Conservation (phyloP, 305 asterid genomes). For the Fraxinus nigra region DNA sequence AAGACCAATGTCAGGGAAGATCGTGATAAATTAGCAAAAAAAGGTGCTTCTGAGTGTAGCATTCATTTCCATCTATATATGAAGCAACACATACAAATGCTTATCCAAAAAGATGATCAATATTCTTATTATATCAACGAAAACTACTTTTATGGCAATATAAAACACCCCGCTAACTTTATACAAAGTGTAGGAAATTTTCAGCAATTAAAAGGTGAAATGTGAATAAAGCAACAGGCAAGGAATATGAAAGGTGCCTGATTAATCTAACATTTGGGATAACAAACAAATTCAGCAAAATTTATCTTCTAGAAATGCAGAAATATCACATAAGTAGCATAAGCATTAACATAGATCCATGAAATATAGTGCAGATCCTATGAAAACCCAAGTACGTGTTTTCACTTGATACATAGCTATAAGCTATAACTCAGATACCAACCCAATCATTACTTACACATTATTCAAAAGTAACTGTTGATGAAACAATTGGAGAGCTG, state of each 20-base stretch:
- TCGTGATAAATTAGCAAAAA: neutral
- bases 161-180: neutral
- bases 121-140: neutral
- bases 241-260: neutral
- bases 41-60: neutral
- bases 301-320: neutral
- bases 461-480: neutral
- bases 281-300: neutral
- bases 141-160: neutral
- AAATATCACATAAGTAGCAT: neutral
- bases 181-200: neutral
- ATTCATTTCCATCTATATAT: constrained; percentile 8
- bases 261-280: neutral
- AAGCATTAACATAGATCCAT: neutral
- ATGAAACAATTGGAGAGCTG: neutral
- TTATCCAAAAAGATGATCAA: constrained; percentile 3
- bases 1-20: neutral
- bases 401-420: neutral
- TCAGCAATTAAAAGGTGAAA: neutral
- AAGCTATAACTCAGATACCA: neutral
- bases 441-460: neutral
- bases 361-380: neutral
- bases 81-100: neutral
- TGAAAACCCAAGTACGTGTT: neutral
- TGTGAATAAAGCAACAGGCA: neutral